Evolutionary conservation across 1,284 basidiomycete species (phyloP).

Genomic region (Tremellales sp.): DNA sequence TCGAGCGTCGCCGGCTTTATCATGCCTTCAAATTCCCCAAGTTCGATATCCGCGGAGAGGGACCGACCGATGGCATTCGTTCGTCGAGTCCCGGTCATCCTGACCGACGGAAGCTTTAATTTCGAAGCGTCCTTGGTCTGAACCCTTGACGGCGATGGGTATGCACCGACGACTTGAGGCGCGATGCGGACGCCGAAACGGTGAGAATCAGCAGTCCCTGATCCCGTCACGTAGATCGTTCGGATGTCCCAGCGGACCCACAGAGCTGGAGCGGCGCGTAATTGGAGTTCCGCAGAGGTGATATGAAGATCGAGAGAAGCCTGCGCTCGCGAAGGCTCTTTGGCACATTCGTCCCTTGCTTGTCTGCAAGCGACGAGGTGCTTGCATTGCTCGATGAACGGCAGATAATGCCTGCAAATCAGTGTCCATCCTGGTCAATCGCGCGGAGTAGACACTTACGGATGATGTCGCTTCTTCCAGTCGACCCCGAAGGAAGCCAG

Average conservation of each 20-base stretch:
- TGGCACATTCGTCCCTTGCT: too few relatives aligned
- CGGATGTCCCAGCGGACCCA: conserved; percentile 44
- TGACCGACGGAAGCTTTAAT: conserved; percentile 24
- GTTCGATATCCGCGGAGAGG: conserved; percentile 26
- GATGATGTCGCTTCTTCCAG: conserved; percentile 34
- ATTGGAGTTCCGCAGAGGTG: conserved; percentile 18
- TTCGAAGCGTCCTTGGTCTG: conserved; percentile 27
- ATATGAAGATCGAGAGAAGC: conserved; percentile 24
- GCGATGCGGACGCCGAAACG: conserved; percentile 30
- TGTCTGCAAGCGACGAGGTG: too few relatives aligned
- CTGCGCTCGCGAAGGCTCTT: too few relatives aligned
- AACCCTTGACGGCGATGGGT: conserved; percentile 23
- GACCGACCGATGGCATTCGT: conserved; percentile 15
- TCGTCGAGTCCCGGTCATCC: conserved; percentile 16
- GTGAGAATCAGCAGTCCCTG: neutral
- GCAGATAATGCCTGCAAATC: too few relatives aligned
- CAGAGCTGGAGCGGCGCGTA: conserved; percentile 34
- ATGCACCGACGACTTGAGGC: conserved; percentile 37
- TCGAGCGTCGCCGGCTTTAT: conserved; percentile 45
- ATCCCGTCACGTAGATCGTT: conserved; percentile 20
- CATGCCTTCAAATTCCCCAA: conserved; percentile 44
- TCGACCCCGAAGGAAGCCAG: conserved; percentile 34
- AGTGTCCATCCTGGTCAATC: too few relatives aligned
- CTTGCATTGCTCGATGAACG: too few relatives aligned
- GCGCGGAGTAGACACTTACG: too few relatives aligned